A percentile compares a stretch with the other conserved stretches of the same genome.
These are phyloP conservation scores for Leishmania amazonensis DNA, from an alignment of 208 protist species.

Conservation along the genomic window DNA sequence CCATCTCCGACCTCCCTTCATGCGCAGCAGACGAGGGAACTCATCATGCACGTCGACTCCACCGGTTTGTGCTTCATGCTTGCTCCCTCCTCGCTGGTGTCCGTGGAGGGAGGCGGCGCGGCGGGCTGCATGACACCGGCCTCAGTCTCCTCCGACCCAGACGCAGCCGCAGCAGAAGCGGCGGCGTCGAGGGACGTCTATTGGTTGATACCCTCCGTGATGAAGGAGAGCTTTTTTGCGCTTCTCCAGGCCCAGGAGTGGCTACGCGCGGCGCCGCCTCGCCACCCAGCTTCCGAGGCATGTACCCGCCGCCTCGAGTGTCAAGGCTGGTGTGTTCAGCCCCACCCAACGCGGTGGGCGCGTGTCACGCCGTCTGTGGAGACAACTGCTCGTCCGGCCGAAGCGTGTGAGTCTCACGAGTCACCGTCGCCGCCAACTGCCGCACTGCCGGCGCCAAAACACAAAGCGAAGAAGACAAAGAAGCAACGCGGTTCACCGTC, in stretches of 20 bases:
- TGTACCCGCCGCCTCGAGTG: neutral
- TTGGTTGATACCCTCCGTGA: conserved; percentile 22
- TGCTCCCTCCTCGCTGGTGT: conserved; percentile 15
- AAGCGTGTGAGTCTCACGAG: neutral
- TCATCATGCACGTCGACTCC: conserved; percentile 27
- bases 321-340: neutral
- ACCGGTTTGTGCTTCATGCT: conserved; percentile 28
- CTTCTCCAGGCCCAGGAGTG: conserved; percentile 17
- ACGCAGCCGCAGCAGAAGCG: neutral
- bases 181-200: conserved; percentile 6
- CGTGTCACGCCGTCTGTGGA: neutral
- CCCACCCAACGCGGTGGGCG: conserved; percentile 13
- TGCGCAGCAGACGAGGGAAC: conserved; percentile 8
- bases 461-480: neutral
- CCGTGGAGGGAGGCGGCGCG: neutral
- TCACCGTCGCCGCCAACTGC: neutral
- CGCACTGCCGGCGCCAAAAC: neutral
- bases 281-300: neutral
- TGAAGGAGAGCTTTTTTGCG: conserved; percentile 24
- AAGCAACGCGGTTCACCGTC: neutral
- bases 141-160: neutral
- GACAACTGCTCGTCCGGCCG: neutral
- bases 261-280: neutral
- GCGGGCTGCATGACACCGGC: conserved; percentile 1
- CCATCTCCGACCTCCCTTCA: neutral